Base-by-base conservation (phyloP, 257 asterid genomes). In the Primulina eburnea region DNA sequence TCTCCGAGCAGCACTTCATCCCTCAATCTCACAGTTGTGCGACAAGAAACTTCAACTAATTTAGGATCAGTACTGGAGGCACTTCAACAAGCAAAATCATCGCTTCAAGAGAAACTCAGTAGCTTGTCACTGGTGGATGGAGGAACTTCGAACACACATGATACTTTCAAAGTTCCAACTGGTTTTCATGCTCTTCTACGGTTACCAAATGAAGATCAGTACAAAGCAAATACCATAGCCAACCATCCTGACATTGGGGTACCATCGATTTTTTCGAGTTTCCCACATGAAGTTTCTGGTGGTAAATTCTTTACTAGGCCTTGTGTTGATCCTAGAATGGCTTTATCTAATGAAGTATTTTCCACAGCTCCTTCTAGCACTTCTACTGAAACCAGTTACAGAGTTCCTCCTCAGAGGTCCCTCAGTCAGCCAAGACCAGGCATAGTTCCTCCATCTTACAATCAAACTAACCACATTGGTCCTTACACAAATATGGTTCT, bases 41-140 rank as follows among this genome's bases (percentile, higher is more conserved):
- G 90, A 57, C 79, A 67, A 64, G 88, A 77, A 60, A 71, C 84
- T n/a, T 68, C 83, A 4, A 77, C 40, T 57, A 47, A 75, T 62
- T 66, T 87, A 43, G 79, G 79, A 50, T 76, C 93, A 62, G 95
- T 90, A 67, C 84, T 92, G n/a, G 84, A 79, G 70, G 92, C 90
- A 28, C 95, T 92, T 62, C 87, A 85, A 55, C 83, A 2, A 59
- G 96, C 97, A 70, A 90, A 77, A 75, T 47, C 75, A 11, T 92
- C 96, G 7, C 80, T 92, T 61, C 79, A 74, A 57, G 78, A 83
- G 75, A 83, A 85, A 71, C 79, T 88, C 69, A 53, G 71, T 64
- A 63, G 40, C 71, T 60, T 14, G 7, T 67, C 82, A 17, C 74
- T 16, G 29, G 57, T 62, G 12, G 82, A 70, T 26, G 69, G 62